A percentile compares a stretch with the other conserved stretches of the same genome.
Conservation (phyloP, 2,329 filamentous ascomycete species). For the Phaeosphaeriaceae sp. region DNA sequence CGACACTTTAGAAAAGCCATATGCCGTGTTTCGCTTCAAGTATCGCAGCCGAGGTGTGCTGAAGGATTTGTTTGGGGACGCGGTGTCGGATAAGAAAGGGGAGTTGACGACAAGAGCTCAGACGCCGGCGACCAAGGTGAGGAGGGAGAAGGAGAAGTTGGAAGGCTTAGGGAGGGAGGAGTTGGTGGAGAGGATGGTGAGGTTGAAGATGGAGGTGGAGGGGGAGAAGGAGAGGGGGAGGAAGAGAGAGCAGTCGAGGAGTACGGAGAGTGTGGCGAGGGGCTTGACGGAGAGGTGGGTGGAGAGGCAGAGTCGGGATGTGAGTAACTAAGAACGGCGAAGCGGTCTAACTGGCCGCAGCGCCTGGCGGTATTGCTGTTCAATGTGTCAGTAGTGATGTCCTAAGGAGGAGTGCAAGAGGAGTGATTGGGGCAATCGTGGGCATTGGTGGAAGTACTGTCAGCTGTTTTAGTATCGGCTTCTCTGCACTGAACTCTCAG, state of each 20-base stretch:
- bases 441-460: not conserved
- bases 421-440: not conserved
- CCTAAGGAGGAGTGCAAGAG: not conserved
- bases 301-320: constrained; percentile 17
- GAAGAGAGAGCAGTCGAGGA: not conserved
- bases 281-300: constrained; percentile 30
- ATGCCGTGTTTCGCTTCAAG: constrained; percentile 58
- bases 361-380: too few relatives aligned
- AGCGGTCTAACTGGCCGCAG: too few relatives aligned
- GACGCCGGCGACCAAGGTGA: not conserved
- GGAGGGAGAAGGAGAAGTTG: constrained; percentile 21
- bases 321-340: constrained; percentile 8
- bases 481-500: too few relatives aligned
- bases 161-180: constrained; percentile 34
- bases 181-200: constrained; percentile 18
- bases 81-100: not conserved
- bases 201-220: constrained; percentile 31
- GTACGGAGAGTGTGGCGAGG: constrained; percentile 15
- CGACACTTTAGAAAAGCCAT: constrained; percentile 46
- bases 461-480: not conserved
- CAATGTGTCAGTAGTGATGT: too few relatives aligned
- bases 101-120: not conserved
- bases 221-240: constrained; percentile 14
- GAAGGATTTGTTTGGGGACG: constrained; percentile 39
- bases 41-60: constrained; percentile 48